A percentile compares a stretch with the other conserved stretches of the same genome.
Conservation (phyloP, 2,329 filamentous ascomycete species). For the Cytospora mali region DNA sequence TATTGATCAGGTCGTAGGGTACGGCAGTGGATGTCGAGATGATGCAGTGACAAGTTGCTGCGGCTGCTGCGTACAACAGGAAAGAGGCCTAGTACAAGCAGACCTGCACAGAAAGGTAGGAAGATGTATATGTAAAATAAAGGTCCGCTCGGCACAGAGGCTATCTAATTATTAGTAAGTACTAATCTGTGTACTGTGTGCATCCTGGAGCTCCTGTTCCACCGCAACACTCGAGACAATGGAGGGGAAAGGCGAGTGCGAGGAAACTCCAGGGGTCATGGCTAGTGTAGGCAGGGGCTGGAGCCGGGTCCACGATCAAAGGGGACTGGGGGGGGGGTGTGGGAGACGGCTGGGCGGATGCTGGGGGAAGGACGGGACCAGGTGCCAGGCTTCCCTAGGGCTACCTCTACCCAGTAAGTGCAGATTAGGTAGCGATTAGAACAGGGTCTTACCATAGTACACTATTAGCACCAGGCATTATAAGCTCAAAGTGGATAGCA, state of each 20-base stretch:
- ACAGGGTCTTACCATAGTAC: slow-evolving; percentile 14
- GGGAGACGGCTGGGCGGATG: slow-evolving; percentile 8
- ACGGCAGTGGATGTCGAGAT: neutral
- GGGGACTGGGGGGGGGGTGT: slow-evolving; percentile 9
- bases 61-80: neutral
- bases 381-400: neutral
- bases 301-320: slow-evolving; percentile 21
- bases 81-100: slow-evolving; percentile 7
- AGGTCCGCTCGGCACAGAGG: slow-evolving; percentile 12
- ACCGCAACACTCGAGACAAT: slow-evolving; percentile 22
- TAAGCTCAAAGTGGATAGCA: too few species aligned
- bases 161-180: neutral
- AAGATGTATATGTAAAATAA: slow-evolving; percentile 3
- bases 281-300: slow-evolving; percentile 16
- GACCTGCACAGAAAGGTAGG: slow-evolving; percentile 16
- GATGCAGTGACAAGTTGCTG: neutral
- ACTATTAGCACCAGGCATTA: neutral
- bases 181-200: slow-evolving; percentile 20
- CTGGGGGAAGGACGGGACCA: neutral
- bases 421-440: too few species aligned
- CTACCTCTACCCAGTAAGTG: neutral
- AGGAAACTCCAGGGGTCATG: slow-evolving; percentile 17
- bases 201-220: slow-evolving; percentile 15
- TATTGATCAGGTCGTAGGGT: neutral
- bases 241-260: slow-evolving; percentile 17